Evolutionary conservation across 116 monocot species (phyloP), one percentile per base, ranked within the genome.

Genomic region (Iris pallida): DNA sequence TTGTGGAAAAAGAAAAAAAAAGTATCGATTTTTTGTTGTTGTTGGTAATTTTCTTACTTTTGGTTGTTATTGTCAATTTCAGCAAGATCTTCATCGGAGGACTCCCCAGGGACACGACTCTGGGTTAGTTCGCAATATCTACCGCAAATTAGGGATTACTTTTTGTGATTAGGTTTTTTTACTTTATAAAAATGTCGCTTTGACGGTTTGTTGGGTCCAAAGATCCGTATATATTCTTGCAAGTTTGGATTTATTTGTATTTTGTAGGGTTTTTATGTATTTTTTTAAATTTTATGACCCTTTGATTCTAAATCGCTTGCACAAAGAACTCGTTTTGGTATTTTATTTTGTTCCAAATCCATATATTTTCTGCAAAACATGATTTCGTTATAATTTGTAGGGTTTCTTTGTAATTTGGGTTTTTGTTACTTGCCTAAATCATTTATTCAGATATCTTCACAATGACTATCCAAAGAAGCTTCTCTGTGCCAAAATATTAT

Each of bases 51-150:
- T 4, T 56, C 30, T 67, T 1, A 41, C 7, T 7, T 43, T 8
- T 8, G 9, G 0, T 56, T 57, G 20, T 67, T 59, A 68, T 42
- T 61, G 20, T 40, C 0, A 9, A 16, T 8, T 60, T 71, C 81
- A 92, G 92, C 45, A 92, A 92, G 72, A 92, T 92, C 47, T 92
- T 92, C 51, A 79, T 92, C 47, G 92, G 92, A 6, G 92, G 92
- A 13, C 88, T 92, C 15, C 77, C 82, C 52, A 85, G 78, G 69
- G 88, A 88, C 65, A 80, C 85, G 14, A 85, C 46, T 19, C 57
- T 77, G 15, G 66, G 92, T 92, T 42, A 47, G 76, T 80, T 55
- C 60, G 64, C 15, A n/a, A n/a, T 47, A 45, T 45, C 13, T 5
- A 19, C 49, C 11, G 10, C 30, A 44, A 13, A 70, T 7, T 45